Conservation (phyloP, 2,329 filamentous ascomycete species). For the Pyricularia sp. region DNA sequence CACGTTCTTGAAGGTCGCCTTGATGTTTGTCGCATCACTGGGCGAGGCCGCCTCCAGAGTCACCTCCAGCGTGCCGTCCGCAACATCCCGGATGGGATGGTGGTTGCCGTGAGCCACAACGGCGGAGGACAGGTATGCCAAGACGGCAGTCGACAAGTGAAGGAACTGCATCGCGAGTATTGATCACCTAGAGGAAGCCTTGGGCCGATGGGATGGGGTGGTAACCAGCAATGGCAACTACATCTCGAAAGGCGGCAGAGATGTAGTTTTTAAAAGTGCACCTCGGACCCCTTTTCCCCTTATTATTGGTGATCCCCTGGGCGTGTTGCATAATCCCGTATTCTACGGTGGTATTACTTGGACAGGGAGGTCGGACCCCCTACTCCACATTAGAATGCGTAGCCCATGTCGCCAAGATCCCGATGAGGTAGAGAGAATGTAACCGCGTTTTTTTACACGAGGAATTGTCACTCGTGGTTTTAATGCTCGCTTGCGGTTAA, state of each 20-base stretch:
- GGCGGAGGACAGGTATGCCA: not conserved
- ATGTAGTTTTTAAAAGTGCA: not conserved
- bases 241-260: not conserved
- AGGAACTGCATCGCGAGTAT: not conserved
- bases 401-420: not conserved
- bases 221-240: not conserved
- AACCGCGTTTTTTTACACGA: not conserved
- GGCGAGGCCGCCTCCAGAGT: not conserved
- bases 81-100: not conserved
- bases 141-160: not conserved
- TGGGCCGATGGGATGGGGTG: not conserved
- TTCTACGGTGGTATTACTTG: not conserved
- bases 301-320: not conserved
- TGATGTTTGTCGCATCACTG: not conserved
- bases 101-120: not conserved
- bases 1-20: not conserved
- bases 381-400: not conserved
- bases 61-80: not conserved
- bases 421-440: not conserved
- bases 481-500: not conserved
- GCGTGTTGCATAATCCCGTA: not conserved
- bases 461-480: not conserved
- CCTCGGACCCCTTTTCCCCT: not conserved
- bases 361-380: not conserved
- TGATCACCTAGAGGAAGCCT: not conserved